phyloP scores from a whole-genome alignment of 257 asterid species.

The Primulina tabacum region DNA sequence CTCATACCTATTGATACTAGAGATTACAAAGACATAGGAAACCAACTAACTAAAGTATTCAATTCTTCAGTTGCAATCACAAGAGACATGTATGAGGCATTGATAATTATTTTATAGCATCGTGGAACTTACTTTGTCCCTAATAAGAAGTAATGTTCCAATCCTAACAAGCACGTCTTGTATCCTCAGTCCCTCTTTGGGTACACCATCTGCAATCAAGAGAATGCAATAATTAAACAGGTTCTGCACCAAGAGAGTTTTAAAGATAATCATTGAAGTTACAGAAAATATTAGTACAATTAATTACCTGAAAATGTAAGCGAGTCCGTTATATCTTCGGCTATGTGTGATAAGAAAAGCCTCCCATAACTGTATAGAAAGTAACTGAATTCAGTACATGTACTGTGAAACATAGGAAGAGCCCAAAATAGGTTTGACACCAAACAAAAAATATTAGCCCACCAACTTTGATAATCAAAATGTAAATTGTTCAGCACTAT shows the following conservation, averaged over 20 bases:
- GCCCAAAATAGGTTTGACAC: conserved; percentile 16
- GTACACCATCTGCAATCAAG: conserved; percentile 85
- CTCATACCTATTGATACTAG: conserved; percentile 15
- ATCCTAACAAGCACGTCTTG: conserved; percentile 85
- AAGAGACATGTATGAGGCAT: not conserved
- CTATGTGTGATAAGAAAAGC: conserved; percentile 70
- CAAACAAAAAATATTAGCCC: conserved; percentile 13
- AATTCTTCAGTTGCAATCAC: conserved; percentile 6
- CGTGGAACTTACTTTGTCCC: conserved; percentile 68
- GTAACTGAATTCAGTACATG: conserved; percentile 18
- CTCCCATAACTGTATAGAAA: conserved; percentile 60
- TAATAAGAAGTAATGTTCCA: conserved; percentile 58
- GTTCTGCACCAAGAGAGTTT: conserved; percentile 26
- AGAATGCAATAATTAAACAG: conserved; percentile 20
- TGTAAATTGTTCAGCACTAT: not conserved
- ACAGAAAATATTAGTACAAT: conserved; percentile 18
- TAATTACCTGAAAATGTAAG: conserved; percentile 78
- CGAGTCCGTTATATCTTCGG: conserved; percentile 64
- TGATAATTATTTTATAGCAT: conserved; percentile 1
- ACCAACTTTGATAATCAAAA: not conserved
- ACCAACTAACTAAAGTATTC: not conserved
- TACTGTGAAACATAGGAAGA: conserved; percentile 7
- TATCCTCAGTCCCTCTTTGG: conserved; percentile 90
- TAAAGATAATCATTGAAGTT: conserved; percentile 16
- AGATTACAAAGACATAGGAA: not conserved